Conservation (phyloP, 345 rosid genomes). For the Pistacia integerrima region DNA sequence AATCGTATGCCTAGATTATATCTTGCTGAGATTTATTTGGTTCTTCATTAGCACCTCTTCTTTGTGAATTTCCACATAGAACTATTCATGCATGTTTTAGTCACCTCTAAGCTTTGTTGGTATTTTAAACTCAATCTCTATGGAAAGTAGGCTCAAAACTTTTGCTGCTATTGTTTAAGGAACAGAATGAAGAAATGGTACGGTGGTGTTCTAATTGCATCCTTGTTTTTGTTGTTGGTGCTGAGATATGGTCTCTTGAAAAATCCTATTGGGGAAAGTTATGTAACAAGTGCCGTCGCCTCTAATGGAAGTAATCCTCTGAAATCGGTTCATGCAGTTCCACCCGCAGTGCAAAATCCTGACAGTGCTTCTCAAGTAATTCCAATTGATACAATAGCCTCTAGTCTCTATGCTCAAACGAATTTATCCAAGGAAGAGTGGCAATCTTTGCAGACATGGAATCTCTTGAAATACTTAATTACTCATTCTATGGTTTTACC, state of each 20-base stretch:
- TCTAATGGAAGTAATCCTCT: conserved; percentile 72
- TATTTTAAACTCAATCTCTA: conserved; percentile 13
- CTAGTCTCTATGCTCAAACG: conserved; percentile 54
- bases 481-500: conserved; percentile 64
- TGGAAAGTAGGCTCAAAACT: conserved; percentile 9
- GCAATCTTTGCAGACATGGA: conserved; percentile 76
- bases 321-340: conserved; percentile 63
- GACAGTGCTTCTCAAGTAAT: conserved; percentile 61
- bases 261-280: conserved; percentile 59
- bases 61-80: conserved; percentile 14
- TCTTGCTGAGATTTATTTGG: conserved; percentile 1
- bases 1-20: neutral
- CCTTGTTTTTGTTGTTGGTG: conserved; percentile 74
- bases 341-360: conserved; percentile 56
- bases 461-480: conserved; percentile 57
- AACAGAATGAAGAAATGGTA: conserved; percentile 86
- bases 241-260: conserved; percentile 70
- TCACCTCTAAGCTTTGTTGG: conserved; percentile 3
- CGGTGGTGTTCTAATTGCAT: conserved; percentile 64
- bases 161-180: conserved; percentile 20
- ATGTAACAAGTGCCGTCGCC: conserved; percentile 43
- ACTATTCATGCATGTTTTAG: conserved; percentile 13
- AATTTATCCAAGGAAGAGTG: conserved; percentile 69
- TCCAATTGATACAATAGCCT: conserved; percentile 52
- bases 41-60: conserved; percentile 7